Base-by-base conservation (phyloP, 2,329 filamentous ascomycete species). In the Rhynchosporium graminicola region DNA sequence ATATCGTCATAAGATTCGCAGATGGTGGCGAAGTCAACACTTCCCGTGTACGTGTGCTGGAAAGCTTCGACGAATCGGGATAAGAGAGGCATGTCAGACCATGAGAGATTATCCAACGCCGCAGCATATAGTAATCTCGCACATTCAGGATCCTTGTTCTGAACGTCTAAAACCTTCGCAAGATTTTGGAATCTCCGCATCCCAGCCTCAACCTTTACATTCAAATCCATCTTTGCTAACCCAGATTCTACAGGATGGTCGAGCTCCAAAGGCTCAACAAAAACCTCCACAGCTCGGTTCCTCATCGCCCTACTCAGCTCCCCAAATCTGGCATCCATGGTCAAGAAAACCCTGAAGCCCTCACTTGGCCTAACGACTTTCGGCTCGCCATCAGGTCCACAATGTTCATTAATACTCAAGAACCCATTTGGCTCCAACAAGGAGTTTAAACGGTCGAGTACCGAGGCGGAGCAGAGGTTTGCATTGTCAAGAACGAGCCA, bases 401-500 rank as follows among this genome's bases (percentile, higher is more conserved):
- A 92, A 74, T 98, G 93, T 74, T 99, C 95, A 71, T 97, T 98
- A 74, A 99, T 89, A 70, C 91, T 92, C 28, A 99, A 79, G 65
- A 87, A 87, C 0, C 95, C 95, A 71, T 93, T 88, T 0, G 92
- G 93, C 74, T 99, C 95, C 7, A 98, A 87, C 8, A 99, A 79
- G 0, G 95, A 98, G 75, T 99, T 99, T 57, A 99, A 80, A 65
- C 96, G 85, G 76, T 99, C 95, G 9, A 99, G 83, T 0, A 99
- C 95, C 6, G 94, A 97, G 29, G 94, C 89, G 71, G 90, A 97
- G 78, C 96, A 99, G 62, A 99, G 83, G 72, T 99, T 99, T 64
- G 96, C 95, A 76, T 99, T 97, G 76, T 99, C 95, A 28, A 99
- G 85, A 10, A 99, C 88, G 20, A 99, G 81, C 95, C 95, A 99